Evolutionary conservation across 2,329 filamentous ascomycete species (phyloP).

Genomic region (Ascosphaera apis): DNA sequence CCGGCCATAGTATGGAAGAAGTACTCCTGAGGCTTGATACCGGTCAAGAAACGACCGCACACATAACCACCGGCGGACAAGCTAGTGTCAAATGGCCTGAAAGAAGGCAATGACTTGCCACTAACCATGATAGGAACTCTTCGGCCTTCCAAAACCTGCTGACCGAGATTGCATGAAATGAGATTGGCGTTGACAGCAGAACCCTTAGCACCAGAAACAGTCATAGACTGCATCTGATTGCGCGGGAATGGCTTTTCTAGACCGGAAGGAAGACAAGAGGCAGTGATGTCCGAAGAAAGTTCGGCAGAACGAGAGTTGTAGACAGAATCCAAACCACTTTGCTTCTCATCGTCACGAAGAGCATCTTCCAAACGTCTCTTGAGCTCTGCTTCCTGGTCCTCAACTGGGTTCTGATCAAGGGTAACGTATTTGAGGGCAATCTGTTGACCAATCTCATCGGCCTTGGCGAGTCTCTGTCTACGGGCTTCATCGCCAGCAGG

Average conservation of each 20-base stretch:
- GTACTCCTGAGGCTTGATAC: conserved; percentile 90
- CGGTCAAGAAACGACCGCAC: conserved; percentile 89
- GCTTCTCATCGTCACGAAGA: conserved; percentile 72
- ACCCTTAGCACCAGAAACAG: conserved; percentile 85
- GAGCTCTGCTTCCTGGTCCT: conserved; percentile 46
- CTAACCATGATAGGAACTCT: conserved; percentile 95
- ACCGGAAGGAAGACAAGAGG: conserved; percentile 54
- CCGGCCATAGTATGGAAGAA: conserved; percentile 99
- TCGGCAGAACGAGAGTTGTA: conserved; percentile 47
- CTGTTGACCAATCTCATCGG: conserved; percentile 46
- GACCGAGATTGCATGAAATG: conserved; percentile 91
- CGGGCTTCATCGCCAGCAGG: conserved; percentile 51
- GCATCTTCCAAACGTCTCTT: conserved; percentile 67
- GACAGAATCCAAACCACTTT: conserved; percentile 69
- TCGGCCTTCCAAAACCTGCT: conserved; percentile 86
- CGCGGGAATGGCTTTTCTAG: conserved; percentile 81
- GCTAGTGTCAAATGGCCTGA: conserved; percentile 74
- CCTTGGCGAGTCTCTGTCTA: conserved; percentile 42
- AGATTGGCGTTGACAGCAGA: conserved; percentile 82
- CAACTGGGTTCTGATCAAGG: conserved; percentile 39
- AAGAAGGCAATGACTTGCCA: conserved; percentile 86
- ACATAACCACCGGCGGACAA: conserved; percentile 84
- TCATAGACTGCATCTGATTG: conserved; percentile 99
- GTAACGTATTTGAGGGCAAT: conserved; percentile 79
- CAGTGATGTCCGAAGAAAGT: conserved; percentile 59